Evolutionary conservation across 768 basidiomycete species (phyloP), one percentile per base, ranked within the genome.

Genomic region (Piloderma croceum): DNA sequence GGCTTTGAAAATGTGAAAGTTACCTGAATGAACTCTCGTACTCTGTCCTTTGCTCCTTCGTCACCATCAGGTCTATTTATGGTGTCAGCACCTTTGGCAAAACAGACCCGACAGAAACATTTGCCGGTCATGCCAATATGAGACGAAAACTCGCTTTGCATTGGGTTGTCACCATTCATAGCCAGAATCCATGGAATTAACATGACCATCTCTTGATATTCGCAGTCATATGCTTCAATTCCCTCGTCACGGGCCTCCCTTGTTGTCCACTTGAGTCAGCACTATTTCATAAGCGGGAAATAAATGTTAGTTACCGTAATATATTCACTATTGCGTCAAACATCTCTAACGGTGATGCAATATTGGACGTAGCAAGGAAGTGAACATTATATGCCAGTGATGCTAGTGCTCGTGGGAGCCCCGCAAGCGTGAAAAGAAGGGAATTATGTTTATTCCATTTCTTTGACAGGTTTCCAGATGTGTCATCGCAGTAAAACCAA

Each of bases 391-490:
- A 50, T 17, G 41, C 44, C 10, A 32, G 7, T 6, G 50, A 38
- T 1, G 38, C 36, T 9, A 24, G n/a, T 11, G 5, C 21, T 13
- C 22, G 24, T 2, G 44, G 54, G 5, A 55, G 34, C 7, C 57
- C 54, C 7, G 54, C 57, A 4, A 43, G 13, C 1, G 58, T 51
- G 29, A 58, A 51, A 3, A 54, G 46, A 17, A 58, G 47, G 2
- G 47, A 49, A 38, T 55, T 51, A 32, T 58, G 54, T 25, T 56
- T 52, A 32, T 56, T 58, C 57, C 57, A 59, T 11, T 51, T 48
- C 27, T 58, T 58, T 1, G 48, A 57, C 2, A 47, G n/a, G 31
- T 60, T 59, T 0, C 54, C 57, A 3, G 55, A 60, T 7, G 53
- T 57, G 32, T 60, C 55, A 24, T 58, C 50, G n/a, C 50, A 49